A percentile compares a stretch with the other conserved stretches of the same genome.
Evolutionary conservation across 139 green algal species (phyloP).

Genomic region (Pedinophyceae sp.): DNA sequence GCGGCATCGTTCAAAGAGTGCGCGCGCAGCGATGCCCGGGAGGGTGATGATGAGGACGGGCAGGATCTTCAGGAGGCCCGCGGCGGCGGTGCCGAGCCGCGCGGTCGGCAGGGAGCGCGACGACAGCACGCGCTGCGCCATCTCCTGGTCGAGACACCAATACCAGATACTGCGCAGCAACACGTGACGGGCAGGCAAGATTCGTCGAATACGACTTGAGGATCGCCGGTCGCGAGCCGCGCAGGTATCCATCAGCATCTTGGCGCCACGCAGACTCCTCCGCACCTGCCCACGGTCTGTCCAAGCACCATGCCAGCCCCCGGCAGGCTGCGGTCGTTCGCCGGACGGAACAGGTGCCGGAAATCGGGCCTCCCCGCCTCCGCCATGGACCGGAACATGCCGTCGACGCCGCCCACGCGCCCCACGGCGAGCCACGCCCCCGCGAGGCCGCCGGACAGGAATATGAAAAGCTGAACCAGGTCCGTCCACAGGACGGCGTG

Average conservation of each 20-base stretch:
- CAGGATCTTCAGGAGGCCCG: conserved; percentile 20
- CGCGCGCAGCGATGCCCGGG: conserved; percentile 23
- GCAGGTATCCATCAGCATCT: neutral
- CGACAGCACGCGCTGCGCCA: conserved; percentile 23
- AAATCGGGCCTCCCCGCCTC: conserved; percentile 7
- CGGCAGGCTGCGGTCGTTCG: conserved; percentile 13
- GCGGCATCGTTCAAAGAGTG: conserved; percentile 9
- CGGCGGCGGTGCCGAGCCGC: conserved; percentile 12
- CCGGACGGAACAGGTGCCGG: conserved; percentile 9
- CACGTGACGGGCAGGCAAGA: neutral
- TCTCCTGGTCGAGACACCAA: conserved; percentile 24
- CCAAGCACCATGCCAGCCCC: conserved; percentile 18
- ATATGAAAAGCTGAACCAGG: conserved; percentile 18
- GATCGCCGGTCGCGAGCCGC: neutral
- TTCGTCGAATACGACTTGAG: conserved; percentile 2
- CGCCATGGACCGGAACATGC: conserved; percentile 5
- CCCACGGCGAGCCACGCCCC: conserved; percentile 6
- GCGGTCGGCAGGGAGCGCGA: conserved; percentile 14
- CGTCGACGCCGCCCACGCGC: conserved; percentile 8
- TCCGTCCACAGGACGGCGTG: conserved; percentile 26
- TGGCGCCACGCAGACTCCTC: conserved; percentile 13
- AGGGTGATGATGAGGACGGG: conserved; percentile 30
- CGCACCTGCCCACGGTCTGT: conserved; percentile 15
- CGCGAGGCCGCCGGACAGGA: conserved; percentile 16
- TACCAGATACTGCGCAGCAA: conserved; percentile 11